These are phyloP conservation scores for Trichocomaceae sp. DNA, from an alignment of 2,329 filamentous ascomycete species.

Conservation along the genomic window DNA sequence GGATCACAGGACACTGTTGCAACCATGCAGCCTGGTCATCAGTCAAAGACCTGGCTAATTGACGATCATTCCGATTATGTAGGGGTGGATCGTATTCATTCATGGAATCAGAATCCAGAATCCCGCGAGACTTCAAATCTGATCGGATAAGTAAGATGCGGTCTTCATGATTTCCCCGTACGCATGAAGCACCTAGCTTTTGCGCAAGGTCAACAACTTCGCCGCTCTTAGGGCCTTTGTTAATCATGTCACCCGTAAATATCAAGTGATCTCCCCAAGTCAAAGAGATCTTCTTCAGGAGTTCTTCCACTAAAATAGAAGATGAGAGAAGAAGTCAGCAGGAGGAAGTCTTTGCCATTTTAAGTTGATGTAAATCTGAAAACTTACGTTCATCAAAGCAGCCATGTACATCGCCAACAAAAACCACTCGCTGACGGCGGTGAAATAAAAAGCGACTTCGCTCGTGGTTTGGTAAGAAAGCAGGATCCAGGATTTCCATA, in stretches of 20 bases:
- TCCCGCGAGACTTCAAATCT: slow-evolving; percentile 31
- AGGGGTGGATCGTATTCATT: slow-evolving; percentile 13
- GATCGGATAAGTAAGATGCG: slow-evolving; percentile 63
- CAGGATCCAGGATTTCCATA: too few species aligned
- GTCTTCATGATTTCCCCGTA: slow-evolving; percentile 92
- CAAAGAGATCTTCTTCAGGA: slow-evolving; percentile 64
- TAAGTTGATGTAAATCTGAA: too few species aligned
- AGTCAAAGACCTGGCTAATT: slow-evolving; percentile 52
- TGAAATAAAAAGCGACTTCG: too few species aligned
- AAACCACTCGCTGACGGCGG: too few species aligned
- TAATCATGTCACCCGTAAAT: slow-evolving; percentile 70
- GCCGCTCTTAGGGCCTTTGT: slow-evolving; percentile 76
- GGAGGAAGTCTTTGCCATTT: too few species aligned
- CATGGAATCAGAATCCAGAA: slow-evolving; percentile 9
- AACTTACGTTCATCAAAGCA: slow-evolving; percentile 60
- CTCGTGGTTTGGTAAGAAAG: too few species aligned
- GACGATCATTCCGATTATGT: slow-evolving; percentile 40
- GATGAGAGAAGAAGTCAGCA: too few species aligned
- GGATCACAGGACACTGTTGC: slow-evolving; percentile 65
- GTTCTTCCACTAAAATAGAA: slow-evolving; percentile 41
- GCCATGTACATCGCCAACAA: slow-evolving; percentile 91
- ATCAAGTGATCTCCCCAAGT: slow-evolving; percentile 63
- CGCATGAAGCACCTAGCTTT: slow-evolving; percentile 65
- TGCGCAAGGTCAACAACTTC: slow-evolving; percentile 73
- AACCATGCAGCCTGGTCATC: slow-evolving; percentile 63